Base-by-base conservation (phyloP, 2,329 filamentous ascomycete species). In the Sporothrix pallida region DNA sequence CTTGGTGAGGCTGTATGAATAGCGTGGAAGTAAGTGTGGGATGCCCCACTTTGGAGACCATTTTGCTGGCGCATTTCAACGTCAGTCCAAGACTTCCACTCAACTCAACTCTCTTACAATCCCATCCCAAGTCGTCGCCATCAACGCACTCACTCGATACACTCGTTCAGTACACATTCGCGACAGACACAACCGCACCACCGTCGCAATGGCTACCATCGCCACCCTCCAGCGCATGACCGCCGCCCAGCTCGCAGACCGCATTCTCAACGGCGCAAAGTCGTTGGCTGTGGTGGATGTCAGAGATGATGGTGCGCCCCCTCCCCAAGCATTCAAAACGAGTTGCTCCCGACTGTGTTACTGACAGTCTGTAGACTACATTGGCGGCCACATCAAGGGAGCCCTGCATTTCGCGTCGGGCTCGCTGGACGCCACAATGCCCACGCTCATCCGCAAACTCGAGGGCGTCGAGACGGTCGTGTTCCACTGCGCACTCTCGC, bases 401-500 rank as follows among this genome's bases (percentile, higher is more conserved):
- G 92, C 91, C 48, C 89, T 87, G 70, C 93, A 97, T 86, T 87
- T 93, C 13, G 94, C 96, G 0, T 92, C 89, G 70, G 83, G 83
- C 63, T 88, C 89, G 20, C 88, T 98, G 68, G 93, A 97, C 78
- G 88, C 89, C 80, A 89, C 87, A 77, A 89, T 96, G 81, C 92
- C 95, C 0, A 93, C 94, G 76, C 89, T 99, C n/a, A 86, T 97
- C 13, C 90, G 93, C 73, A 90, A 88, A 60, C 87, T 98, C 67
- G 85, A 89, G 76, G 90, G 91, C 79, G 94, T 94, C 81, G 89
- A 96, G 73, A 91, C 88, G 12, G 94, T 99, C 15, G 89, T 99
- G 0, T 99, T 99, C 82, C 96, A 99, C 84, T 99, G 96, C 83
- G 92, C 93, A 20, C 85, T 98, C 72, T 95, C 92, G 77, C 96